Evolutionary conservation across 345 rosid species (phyloP).

Genomic region (Angophora floribunda): DNA sequence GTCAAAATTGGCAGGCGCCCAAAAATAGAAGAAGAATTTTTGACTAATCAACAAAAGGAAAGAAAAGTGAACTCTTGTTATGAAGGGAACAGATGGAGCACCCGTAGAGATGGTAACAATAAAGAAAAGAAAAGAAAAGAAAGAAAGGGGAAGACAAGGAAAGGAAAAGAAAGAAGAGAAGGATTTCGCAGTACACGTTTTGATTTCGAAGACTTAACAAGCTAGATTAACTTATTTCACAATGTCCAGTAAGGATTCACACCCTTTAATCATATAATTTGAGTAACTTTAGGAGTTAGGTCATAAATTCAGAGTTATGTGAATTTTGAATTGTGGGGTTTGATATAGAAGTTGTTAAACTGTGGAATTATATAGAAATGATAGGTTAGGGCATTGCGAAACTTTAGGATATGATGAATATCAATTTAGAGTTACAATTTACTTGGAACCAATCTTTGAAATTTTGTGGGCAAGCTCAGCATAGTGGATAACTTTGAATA

Average conservation of each 20-base stretch:
- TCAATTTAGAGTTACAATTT: too few relatives aligned
- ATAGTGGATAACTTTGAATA: too few relatives aligned
- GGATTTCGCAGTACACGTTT: neutral
- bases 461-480: neutral
- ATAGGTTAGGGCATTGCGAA: too few relatives aligned
- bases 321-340: too few relatives aligned
- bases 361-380: neutral
- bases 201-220: too few relatives aligned
- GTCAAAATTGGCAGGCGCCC: neutral
- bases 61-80: neutral
- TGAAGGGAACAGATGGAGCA: neutral
- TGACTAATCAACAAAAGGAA: neutral
- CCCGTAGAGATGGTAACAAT: neutral
- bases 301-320: neutral
- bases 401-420: neutral
- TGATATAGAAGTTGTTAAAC: too few relatives aligned
- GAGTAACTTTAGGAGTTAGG: neutral
- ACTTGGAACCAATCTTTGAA: too few relatives aligned
- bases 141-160: too few relatives aligned
- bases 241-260: neutral
- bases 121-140: too few relatives aligned
- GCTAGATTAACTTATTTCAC: too few relatives aligned
- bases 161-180: neutral
- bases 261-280: neutral
- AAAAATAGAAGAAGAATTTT: too few relatives aligned